Evolutionary conservation across 2,329 filamentous ascomycete species (phyloP), one percentile per base, ranked within the genome.

Genomic region (Talaromyces sp.): DNA sequence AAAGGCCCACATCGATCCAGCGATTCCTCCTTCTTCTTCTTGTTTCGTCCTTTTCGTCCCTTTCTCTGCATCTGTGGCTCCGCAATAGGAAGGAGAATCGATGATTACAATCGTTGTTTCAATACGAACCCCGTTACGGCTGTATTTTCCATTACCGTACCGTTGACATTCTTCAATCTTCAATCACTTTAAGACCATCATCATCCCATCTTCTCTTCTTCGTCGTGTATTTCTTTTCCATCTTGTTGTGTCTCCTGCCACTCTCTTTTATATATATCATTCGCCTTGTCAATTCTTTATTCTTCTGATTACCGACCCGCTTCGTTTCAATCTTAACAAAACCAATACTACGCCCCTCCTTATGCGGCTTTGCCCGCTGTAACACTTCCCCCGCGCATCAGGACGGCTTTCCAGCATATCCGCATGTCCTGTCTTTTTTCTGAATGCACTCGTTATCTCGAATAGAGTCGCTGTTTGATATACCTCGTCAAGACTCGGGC

Each of bases 321-420:
- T 28, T 21, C 25, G 45, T 11, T 48, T n/a, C 28, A 19, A 15
- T 33, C 28, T 35, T 19, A 48, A 48, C 19, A 48, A 33, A 33
- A 28, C 45, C 33, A 48, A 33, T 33, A 48, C 19, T 17, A 22
- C 43, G 40, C 52, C 53, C 57, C 57, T 59, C 57, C 57, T 53
- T 56, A 59, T 59, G 53, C 53, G 43, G 50, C 45, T 55, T 10
- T 48, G 52, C 53, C 53, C 53, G 46, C 53, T 10, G 48, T 57
- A 46, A 63, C 19, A 35, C 45, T 35, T 48, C 37, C 52, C 56
- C 53, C 63, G 60, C 45, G 45, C 45, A 48, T 60, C 64, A 66
- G 63, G 62, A 70, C 70, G 69, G 67, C 60, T 62, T 54, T 62
- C 60, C 62, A 61, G 69, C 69, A 65, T 66, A 48, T 25, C 66